Evolutionary conservation across 2,329 filamentous ascomycete species (phyloP).

Genomic region (Gyromitra esculenta): DNA sequence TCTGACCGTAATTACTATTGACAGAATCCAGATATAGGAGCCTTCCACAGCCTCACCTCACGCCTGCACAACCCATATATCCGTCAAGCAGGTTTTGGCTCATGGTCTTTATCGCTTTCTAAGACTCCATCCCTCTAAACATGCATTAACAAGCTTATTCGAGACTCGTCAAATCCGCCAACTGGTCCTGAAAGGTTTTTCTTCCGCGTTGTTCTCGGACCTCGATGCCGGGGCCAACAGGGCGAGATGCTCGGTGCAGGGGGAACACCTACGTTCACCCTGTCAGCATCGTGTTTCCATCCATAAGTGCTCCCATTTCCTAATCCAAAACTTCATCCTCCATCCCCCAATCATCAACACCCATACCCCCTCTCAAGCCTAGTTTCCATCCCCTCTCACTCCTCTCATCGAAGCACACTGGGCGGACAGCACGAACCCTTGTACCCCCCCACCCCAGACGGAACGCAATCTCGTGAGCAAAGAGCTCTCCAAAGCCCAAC

Average conservation of each 20-base stretch:
- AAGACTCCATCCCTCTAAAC: not conserved
- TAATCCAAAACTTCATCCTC: not conserved
- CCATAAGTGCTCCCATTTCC: constrained; percentile 66
- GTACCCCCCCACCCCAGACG: constrained; percentile 92
- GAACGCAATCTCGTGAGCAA: constrained; percentile 95
- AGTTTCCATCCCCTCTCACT: constrained; percentile 66
- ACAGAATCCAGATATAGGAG: constrained; percentile 1
- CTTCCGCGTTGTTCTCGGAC: constrained; percentile 66
- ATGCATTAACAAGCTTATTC: constrained; percentile 44
- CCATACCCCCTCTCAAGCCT: not conserved
- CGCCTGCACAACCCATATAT: constrained; percentile 6
- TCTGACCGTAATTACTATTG: constrained; percentile 1
- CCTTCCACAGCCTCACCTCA: not conserved
- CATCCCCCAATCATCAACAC: constrained; percentile 8
- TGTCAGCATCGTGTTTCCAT: constrained; percentile 18
- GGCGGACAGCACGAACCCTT: constrained; percentile 71
- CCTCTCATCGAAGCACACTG: constrained; percentile 62
- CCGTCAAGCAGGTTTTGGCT: not conserved
- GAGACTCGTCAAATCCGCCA: constrained; percentile 55
- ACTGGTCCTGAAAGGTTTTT: constrained; percentile 21
- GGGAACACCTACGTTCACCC: constrained; percentile 39
- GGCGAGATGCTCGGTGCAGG: constrained; percentile 52
- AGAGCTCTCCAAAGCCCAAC: constrained; percentile 95
- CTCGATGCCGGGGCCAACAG: constrained; percentile 85
- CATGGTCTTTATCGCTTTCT: constrained; percentile 8